phyloP scores from a whole-genome alignment of 2,329 filamentous ascomycete species.

The Venturia nashicola region DNA sequence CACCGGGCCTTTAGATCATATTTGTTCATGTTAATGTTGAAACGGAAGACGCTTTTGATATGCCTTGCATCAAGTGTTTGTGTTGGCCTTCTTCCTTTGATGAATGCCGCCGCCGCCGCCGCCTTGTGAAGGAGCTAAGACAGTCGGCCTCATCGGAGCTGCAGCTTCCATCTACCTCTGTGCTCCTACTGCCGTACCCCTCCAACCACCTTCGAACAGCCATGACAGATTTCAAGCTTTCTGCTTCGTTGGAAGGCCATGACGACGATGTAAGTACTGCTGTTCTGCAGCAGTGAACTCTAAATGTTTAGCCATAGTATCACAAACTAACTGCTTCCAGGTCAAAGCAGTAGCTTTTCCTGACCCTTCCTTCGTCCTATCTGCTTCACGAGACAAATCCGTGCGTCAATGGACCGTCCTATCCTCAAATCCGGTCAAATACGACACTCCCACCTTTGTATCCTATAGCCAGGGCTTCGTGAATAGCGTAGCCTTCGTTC shows the following conservation, averaged over 20 bases:
- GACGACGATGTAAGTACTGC: slow-evolving; percentile 69
- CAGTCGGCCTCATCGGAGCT: too few relatives aligned
- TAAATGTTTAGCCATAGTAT: not conserved
- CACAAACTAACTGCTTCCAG: slow-evolving; percentile 34
- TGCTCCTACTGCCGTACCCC: too few relatives aligned
- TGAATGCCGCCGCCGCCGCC: too few relatives aligned
- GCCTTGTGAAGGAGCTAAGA: too few relatives aligned
- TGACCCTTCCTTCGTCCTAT: slow-evolving; percentile 57
- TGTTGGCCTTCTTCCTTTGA: too few relatives aligned
- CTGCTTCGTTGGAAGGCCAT: slow-evolving; percentile 77
- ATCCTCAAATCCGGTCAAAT: slow-evolving; percentile 53
- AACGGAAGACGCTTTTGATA: too few relatives aligned
- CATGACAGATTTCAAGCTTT: slow-evolving; percentile 85
- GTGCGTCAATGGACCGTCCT: slow-evolving; percentile 74
- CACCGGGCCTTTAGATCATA: too few relatives aligned
- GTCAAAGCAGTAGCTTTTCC: slow-evolving; percentile 80
- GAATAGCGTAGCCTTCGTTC: slow-evolving; percentile 70
- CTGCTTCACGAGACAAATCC: slow-evolving; percentile 82
- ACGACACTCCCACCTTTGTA: slow-evolving; percentile 59
- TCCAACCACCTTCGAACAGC: not conserved
- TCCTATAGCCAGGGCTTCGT: slow-evolving; percentile 76
- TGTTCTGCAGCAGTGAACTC: not conserved
- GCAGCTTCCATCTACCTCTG: too few relatives aligned
- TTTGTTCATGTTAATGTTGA: too few relatives aligned
- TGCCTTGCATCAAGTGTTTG: too few relatives aligned